Conservation (phyloP, 1,139 yeast genomes). For the Candida tetrigidarum region DNA sequence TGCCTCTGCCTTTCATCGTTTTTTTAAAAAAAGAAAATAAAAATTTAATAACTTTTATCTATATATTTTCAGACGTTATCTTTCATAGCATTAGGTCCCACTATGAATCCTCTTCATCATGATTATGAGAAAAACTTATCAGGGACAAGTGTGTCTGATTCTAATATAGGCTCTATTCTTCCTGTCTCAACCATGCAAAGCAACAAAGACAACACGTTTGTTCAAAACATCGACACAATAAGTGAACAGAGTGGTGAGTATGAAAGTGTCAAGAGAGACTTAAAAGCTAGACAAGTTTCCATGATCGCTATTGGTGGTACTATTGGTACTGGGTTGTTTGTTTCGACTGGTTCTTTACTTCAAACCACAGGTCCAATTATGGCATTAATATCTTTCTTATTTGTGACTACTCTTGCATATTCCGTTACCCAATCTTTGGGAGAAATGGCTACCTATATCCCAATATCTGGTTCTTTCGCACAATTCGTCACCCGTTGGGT, state of each 20-base stretch:
- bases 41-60: too few species aligned
- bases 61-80: too few species aligned
- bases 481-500: slow-evolving; percentile 62
- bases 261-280: slow-evolving; percentile 38
- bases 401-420: slow-evolving; percentile 68
- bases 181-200: slow-evolving; percentile 1
- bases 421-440: slow-evolving; percentile 72
- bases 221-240: slow-evolving; percentile 13
- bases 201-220: slow-evolving; percentile 12
- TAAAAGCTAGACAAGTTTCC: slow-evolving; percentile 68
- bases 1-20: too few species aligned
- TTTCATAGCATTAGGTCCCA: too few species aligned
- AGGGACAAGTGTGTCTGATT: neutral
- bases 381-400: slow-evolving; percentile 63
- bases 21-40: too few species aligned
- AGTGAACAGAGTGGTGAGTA: slow-evolving; percentile 10
- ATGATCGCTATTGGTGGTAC: slow-evolving; percentile 69
- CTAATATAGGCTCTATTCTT: slow-evolving; percentile 2
- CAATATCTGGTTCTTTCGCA: slow-evolving; percentile 67
- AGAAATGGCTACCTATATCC: slow-evolving; percentile 77
- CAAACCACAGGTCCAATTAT: slow-evolving; percentile 74
- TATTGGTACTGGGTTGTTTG: slow-evolving; percentile 69
- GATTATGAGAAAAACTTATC: slow-evolving; percentile 4
- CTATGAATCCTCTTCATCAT: neutral
- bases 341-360: slow-evolving; percentile 60